These are phyloP conservation scores for Fusarium fujikuroi DNA, from an alignment of 2,329 filamentous ascomycete species.

Conservation along the genomic window DNA sequence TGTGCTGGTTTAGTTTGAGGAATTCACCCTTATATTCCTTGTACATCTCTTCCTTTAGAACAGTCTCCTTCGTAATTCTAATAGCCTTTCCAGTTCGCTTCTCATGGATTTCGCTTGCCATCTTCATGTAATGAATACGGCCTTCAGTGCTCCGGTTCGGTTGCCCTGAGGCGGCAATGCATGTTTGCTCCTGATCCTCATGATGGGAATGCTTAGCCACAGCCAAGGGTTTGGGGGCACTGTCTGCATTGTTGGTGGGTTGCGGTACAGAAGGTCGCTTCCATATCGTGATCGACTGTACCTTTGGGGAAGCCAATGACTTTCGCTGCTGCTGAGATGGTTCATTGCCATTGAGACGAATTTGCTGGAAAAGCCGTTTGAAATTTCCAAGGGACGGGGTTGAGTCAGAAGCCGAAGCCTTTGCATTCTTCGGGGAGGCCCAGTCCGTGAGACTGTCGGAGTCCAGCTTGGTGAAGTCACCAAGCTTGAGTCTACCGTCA, in stretches of 20 bases:
- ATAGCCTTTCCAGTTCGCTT: conserved; percentile 84
- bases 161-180: conserved; percentile 88
- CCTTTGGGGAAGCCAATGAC: background rate
- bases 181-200: conserved; percentile 87
- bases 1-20: conserved; percentile 70
- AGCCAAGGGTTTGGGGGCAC: background rate
- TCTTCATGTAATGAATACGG: conserved; percentile 85
- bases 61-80: conserved; percentile 84
- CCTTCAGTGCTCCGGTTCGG: conserved; percentile 88
- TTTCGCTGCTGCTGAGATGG: background rate
- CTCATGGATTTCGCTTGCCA: conserved; percentile 93
- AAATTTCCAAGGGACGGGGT: conserved; percentile 31
- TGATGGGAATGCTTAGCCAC: conserved; percentile 75
- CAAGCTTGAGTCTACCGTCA: conserved; percentile 21
- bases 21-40: conserved; percentile 90
- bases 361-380: conserved; percentile 27
- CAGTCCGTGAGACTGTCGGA: conserved; percentile 11
- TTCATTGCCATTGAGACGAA: conserved; percentile 4
- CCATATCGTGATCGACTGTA: conserved; percentile 17
- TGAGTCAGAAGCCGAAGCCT: background rate
- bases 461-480: conserved; percentile 24
- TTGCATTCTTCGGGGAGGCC: conserved; percentile 4
- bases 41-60: conserved; percentile 93
- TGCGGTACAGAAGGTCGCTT: conserved; percentile 1
- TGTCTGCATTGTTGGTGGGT: background rate